These are phyloP conservation scores for Onygenales sp. DNA, from an alignment of 2,329 filamentous ascomycete species.

Conservation along the genomic window DNA sequence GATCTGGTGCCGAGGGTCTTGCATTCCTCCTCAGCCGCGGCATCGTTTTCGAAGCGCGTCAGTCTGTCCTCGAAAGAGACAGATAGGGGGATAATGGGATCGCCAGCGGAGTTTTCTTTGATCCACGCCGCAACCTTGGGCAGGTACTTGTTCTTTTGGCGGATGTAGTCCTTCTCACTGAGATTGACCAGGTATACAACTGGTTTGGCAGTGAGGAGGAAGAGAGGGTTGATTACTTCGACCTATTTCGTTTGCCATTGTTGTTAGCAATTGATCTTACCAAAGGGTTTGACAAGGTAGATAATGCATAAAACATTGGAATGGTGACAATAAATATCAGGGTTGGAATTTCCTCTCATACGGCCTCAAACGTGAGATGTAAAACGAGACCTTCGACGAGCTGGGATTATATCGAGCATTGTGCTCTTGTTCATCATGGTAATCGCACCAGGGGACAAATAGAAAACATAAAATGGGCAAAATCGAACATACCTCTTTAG, in stretches of 20 bases:
- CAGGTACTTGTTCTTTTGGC: constrained; percentile 99
- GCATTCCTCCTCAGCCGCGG: constrained; percentile 70
- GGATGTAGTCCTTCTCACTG: constrained; percentile 91
- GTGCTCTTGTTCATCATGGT: constrained; percentile 97
- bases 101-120: constrained; percentile 77
- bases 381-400: constrained; percentile 86
- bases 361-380: constrained; percentile 63
- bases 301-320: constrained; percentile 11
- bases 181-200: constrained; percentile 96
- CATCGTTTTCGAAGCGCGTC: constrained; percentile 68
- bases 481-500: constrained; percentile 70
- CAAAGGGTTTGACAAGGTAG: constrained; percentile 4
- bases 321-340: constrained; percentile 43
- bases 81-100: constrained; percentile 88
- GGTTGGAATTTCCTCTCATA: constrained; percentile 74
- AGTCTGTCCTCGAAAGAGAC: constrained; percentile 89
- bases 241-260: constrained; percentile 48
- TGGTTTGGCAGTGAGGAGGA: constrained; percentile 91
- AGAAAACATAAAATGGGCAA: constrained; percentile 14
- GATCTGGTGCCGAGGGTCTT: constrained; percentile 83
- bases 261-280: constrained; percentile 1
- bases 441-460: constrained; percentile 26
- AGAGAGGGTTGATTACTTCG: constrained; percentile 93
- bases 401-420: constrained; percentile 97
- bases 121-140: constrained; percentile 91